Base-by-base conservation (phyloP, 106 monocot genomes). In the Phalaenopsis equestris region DNA sequence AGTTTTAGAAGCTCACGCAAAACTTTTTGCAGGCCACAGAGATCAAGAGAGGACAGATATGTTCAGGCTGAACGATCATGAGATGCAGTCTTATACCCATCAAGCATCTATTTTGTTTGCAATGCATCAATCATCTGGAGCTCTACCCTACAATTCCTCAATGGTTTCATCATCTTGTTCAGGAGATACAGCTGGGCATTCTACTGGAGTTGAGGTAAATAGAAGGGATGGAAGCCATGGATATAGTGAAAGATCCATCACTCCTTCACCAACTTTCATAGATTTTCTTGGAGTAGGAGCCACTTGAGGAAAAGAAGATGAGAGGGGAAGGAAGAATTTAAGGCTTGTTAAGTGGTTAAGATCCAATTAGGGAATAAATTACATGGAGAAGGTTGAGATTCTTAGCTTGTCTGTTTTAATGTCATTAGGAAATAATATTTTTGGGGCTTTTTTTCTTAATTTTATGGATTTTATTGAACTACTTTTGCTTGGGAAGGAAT, bases 221-320 rank as follows among this genome's bases (percentile, higher is more conserved):
- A 76, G 49, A 49, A 74, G 6, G 43, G 74, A 74, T 18, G 43
- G 7, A 74, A 45, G 43, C 16, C 41, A 74, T 42, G 73, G 74
- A 7, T 23, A 48, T 76, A 45, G 1, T 55, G 45, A 79, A 41
- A 38, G 17, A 49, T 23, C 49, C 55, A 8, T 47, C 52, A 14
- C 23, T 38, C 10, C 72, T 9, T 80, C 80, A 10, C 80, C 80
- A 30, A 30, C 48, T n/a, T 80, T 80, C 80, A 80, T 80, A 16
- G 80, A 80, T 42, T 80, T 80, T 48, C 80, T 80, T 80, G 80
- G 80, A 36, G 80, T 80, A 17, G 80, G 80, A 45, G 46, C 79
- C 30, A 80, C 23, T 80, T 80, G 68, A 79, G 41, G 18, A 8
- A 38, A 41, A 21, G 21, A 61, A 21, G 61, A 19, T 16, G 57